These are phyloP conservation scores for Pseudoneurospora amorphoporcata DNA, from an alignment of 495 filamentous ascomycete genomes.

Conservation along the genomic window DNA sequence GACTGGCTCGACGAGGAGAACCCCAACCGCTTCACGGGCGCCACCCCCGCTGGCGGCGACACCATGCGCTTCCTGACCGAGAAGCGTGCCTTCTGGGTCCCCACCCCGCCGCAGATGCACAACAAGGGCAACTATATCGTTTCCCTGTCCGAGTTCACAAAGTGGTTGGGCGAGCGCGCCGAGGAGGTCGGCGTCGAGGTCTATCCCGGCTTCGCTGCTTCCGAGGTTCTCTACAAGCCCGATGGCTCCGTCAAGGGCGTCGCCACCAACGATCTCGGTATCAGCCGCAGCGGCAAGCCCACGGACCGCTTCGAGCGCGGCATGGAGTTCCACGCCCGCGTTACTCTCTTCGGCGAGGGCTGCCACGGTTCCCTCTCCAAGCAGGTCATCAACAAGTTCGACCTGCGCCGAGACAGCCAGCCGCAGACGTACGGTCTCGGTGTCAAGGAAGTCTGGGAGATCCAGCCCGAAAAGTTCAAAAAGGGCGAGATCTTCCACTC, in stretches of 20 bases:
- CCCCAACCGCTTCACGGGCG: constrained; percentile 69
- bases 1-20: constrained; percentile 89
- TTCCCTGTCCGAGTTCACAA: constrained; percentile 84
- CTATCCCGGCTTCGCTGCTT: constrained; percentile 91
- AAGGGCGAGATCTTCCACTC: constrained; percentile 81
- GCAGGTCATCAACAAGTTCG: constrained; percentile 90
- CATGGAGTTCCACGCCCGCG: constrained; percentile 95
- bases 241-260: constrained; percentile 91
- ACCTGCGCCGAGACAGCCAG: constrained; percentile 78
- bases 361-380: constrained; percentile 96
- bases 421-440: constrained; percentile 93
- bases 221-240: constrained; percentile 75
- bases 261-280: constrained; percentile 88
- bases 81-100: constrained; percentile 64
- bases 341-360: constrained; percentile 91
- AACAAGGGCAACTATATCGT: constrained; percentile 98
- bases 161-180: constrained; percentile 90
- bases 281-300: constrained; percentile 68
- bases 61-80: constrained; percentile 95
- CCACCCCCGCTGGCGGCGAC: constrained; percentile 72
- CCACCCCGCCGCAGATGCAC: constrained; percentile 92
- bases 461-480: constrained; percentile 84
- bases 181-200: constrained; percentile 98
- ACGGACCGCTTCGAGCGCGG: constrained; percentile 91
- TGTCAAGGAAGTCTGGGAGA: constrained; percentile 95